Conservation (phyloP, 2,329 filamentous ascomycete genomes). For the Colletotrichum acutatum region DNA sequence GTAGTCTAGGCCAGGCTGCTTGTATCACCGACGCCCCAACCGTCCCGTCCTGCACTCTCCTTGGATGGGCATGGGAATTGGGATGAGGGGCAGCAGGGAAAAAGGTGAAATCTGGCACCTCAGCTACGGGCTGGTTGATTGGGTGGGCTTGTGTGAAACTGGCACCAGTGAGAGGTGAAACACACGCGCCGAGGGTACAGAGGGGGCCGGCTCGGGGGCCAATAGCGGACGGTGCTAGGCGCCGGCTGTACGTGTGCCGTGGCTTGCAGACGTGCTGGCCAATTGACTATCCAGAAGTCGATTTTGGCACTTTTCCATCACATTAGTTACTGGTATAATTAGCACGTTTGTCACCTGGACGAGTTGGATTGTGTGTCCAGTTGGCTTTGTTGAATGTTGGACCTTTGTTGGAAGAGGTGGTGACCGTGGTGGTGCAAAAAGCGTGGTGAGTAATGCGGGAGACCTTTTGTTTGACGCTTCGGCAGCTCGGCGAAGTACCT, state of each 20-base stretch:
- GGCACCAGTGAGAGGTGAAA: slow-evolving; percentile 41
- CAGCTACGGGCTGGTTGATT: background rate
- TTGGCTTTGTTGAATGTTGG: background rate
- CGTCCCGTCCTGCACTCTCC: too few species aligned
- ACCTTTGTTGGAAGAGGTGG: background rate
- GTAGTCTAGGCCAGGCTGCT: background rate
- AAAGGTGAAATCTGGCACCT: background rate
- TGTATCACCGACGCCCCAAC: background rate
- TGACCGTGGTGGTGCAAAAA: too few species aligned
- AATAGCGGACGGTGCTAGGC: slow-evolving; percentile 44
- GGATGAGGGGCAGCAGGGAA: background rate
- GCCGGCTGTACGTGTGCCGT: slow-evolving; percentile 33
- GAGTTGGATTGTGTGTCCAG: background rate
- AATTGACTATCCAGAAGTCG: slow-evolving; percentile 6
- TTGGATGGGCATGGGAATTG: background rate
- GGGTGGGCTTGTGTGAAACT: slow-evolving; percentile 44
- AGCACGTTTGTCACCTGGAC: background rate
- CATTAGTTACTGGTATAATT: background rate
- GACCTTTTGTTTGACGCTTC: background rate
- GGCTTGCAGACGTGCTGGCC: slow-evolving; percentile 27
- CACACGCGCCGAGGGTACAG: slow-evolving; percentile 40
- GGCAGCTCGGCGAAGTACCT: background rate
- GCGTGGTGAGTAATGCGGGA: background rate
- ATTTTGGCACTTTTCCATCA: slow-evolving; percentile 3
- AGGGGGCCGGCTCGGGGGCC: slow-evolving; percentile 36